phyloP scores from a whole-genome alignment of 176 grass and related monocot species.

The Zizania latifolia region DNA sequence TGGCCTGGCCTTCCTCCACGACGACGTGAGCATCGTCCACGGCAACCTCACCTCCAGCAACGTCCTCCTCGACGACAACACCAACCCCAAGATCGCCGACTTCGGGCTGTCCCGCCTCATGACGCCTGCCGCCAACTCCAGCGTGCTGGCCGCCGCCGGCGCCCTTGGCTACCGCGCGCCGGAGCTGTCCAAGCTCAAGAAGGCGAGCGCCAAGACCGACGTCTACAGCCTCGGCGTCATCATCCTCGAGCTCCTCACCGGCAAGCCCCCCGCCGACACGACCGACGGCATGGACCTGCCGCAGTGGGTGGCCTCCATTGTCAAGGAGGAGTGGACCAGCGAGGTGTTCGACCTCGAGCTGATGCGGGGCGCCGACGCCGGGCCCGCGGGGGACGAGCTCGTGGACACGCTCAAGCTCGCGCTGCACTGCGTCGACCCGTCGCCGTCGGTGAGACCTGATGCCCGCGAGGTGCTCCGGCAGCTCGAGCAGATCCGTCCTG shows the following conservation, averaged over 20 bases:
- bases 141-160: conserved; percentile 44
- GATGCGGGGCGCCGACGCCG: conserved; percentile 33
- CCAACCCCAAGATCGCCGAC: conserved; percentile 49
- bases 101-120: conserved; percentile 26
- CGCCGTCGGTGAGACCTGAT: conserved; percentile 41
- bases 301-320: conserved; percentile 58
- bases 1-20: conserved; percentile 42
- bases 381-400: conserved; percentile 40
- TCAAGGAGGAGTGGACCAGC: conserved; percentile 68
- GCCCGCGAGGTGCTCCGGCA: conserved; percentile 46
- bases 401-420: conserved; percentile 66
- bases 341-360: conserved; percentile 71
- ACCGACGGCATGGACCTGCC: conserved; percentile 75
- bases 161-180: conserved; percentile 70
- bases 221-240: conserved; percentile 88
- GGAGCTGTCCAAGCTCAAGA: conserved; percentile 82
- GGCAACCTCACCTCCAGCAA: conserved; percentile 68
- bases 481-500: conserved; percentile 57
- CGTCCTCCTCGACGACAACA: conserved; percentile 54
- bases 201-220: conserved; percentile 62
- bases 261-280: conserved; percentile 61
- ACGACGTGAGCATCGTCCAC: conserved; percentile 37
- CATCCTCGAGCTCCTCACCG: conserved; percentile 76
- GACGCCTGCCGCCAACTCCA: conserved; percentile 33
- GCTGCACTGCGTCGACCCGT: conserved; percentile 56